Evolutionary conservation across 1,139 yeast species (phyloP).

Genomic region (Sugiyamaella sp.): DNA sequence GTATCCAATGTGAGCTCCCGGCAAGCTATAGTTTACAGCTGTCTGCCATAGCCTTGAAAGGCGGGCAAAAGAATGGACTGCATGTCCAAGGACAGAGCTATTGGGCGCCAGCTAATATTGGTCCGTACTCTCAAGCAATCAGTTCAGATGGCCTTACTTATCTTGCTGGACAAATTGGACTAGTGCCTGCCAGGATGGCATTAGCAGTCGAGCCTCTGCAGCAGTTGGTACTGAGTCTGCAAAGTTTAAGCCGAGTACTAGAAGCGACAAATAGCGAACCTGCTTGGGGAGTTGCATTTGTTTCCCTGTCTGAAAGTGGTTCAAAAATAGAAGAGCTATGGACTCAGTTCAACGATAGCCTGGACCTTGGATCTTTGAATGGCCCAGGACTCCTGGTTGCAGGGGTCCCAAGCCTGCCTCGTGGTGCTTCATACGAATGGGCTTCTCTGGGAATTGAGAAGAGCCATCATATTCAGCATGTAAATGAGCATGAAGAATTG

Average conservation of each 20-base stretch:
- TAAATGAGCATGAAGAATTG: slow-evolving; percentile 32
- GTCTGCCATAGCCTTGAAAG: slow-evolving; percentile 53
- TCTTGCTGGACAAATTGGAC: slow-evolving; percentile 92
- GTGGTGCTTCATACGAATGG: slow-evolving; percentile 77
- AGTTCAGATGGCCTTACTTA: slow-evolving; percentile 56
- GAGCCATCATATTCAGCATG: slow-evolving; percentile 27
- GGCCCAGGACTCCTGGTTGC: slow-evolving; percentile 47
- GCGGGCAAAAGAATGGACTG: slow-evolving; percentile 52
- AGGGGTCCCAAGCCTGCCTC: slow-evolving; percentile 66
- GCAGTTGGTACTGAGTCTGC: slow-evolving; percentile 62
- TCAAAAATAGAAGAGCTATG: slow-evolving; percentile 3
- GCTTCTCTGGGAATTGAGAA: slow-evolving; percentile 43
- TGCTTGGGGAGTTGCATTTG: slow-evolving; percentile 23
- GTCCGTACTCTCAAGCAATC: slow-evolving; percentile 91
- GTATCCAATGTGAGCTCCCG: slow-evolving; percentile 63
- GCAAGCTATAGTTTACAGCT: slow-evolving; percentile 51
- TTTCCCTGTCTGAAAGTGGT: slow-evolving; percentile 2
- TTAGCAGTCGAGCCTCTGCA: slow-evolving; percentile 29
- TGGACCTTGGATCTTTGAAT: background rate
- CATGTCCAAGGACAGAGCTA: slow-evolving; percentile 91
- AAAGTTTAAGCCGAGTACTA: slow-evolving; percentile 71
- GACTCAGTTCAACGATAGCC: slow-evolving; percentile 2
- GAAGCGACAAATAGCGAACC: slow-evolving; percentile 51
- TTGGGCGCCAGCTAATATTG: slow-evolving; percentile 98
- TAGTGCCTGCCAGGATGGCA: slow-evolving; percentile 70